These are phyloP conservation scores for Chaetomiaceae sp. DNA, from an alignment of 2,329 filamentous ascomycete species.

Conservation along the genomic window DNA sequence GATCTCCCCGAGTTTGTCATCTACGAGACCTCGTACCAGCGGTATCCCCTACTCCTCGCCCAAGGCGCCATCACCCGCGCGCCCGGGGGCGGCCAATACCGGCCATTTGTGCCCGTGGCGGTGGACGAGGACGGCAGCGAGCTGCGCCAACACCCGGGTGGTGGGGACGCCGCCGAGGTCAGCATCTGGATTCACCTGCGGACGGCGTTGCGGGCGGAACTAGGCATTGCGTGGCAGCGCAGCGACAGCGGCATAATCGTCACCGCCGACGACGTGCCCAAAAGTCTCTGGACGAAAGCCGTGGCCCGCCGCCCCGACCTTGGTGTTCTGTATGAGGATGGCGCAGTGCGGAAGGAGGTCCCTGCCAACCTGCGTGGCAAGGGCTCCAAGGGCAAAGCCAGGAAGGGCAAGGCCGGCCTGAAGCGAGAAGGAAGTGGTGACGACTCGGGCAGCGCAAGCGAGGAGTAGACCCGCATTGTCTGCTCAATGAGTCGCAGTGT, in stretches of 20 bases:
- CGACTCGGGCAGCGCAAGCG: constrained; percentile 30
- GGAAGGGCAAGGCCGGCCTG: constrained; percentile 30
- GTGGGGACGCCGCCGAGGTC: constrained; percentile 34
- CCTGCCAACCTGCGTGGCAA: constrained; percentile 37
- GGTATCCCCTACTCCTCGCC: constrained; percentile 38
- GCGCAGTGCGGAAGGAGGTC: constrained; percentile 38
- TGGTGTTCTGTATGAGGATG: constrained; percentile 38
- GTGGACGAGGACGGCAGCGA: constrained; percentile 25
- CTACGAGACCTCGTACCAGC: constrained; percentile 40
- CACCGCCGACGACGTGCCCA: constrained; percentile 31
- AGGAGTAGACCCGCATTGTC: no score
- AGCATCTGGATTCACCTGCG: constrained; percentile 37
- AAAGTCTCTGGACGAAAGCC: constrained; percentile 36
- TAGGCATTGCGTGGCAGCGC: constrained; percentile 33
- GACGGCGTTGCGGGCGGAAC: constrained; percentile 29
- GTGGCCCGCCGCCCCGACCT: constrained; percentile 37
- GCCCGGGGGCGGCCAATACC: constrained; percentile 32
- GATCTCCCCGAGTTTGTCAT: constrained; percentile 38
- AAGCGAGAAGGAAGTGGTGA: constrained; percentile 26
- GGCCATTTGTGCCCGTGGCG: constrained; percentile 29
- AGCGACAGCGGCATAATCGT: constrained; percentile 33
- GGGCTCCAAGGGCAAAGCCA: constrained; percentile 35
- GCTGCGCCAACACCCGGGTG: constrained; percentile 16
- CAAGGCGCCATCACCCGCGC: constrained; percentile 35
- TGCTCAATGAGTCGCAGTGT: no score